These are phyloP conservation scores for Paraphaeosphaeria minitans DNA, from an alignment of 2,329 filamentous ascomycete species.

Conservation along the genomic window DNA sequence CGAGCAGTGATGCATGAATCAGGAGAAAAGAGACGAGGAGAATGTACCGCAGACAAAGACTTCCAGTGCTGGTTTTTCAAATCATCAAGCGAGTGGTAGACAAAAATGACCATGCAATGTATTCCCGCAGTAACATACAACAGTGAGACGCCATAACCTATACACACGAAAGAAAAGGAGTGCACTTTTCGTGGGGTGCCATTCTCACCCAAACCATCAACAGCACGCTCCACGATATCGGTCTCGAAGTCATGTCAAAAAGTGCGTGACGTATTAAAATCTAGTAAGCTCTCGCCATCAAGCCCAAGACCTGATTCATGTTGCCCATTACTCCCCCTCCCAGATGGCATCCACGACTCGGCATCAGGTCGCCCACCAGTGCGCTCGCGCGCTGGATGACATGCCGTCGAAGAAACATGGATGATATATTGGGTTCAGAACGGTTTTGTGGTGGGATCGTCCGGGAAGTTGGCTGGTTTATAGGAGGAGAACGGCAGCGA, in stretches of 20 bases:
- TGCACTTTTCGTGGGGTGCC: constrained; percentile 32
- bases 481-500: constrained; percentile 55
- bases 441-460: constrained; percentile 46
- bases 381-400: constrained; percentile 32
- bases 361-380: constrained; percentile 26
- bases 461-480: constrained; percentile 46
- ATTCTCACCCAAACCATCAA: constrained; percentile 27
- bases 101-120: constrained; percentile 19
- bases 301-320: constrained; percentile 45
- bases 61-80: neutral
- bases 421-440: constrained; percentile 23
- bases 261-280: constrained; percentile 41
- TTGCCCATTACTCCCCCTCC: constrained; percentile 32
- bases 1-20: constrained; percentile 17
- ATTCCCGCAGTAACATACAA: constrained; percentile 31
- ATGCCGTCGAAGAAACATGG: constrained; percentile 42
- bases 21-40: neutral
- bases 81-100: neutral
- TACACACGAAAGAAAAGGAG: constrained; percentile 35
- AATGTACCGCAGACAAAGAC: neutral
- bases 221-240: constrained; percentile 25
- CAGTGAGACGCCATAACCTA: constrained; percentile 27
- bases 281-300: constrained; percentile 34
- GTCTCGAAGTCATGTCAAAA: constrained; percentile 23
- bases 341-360: constrained; percentile 27